Conservation (phyloP, 306 rosid genomes). For the Begonia peltatifolia region DNA sequence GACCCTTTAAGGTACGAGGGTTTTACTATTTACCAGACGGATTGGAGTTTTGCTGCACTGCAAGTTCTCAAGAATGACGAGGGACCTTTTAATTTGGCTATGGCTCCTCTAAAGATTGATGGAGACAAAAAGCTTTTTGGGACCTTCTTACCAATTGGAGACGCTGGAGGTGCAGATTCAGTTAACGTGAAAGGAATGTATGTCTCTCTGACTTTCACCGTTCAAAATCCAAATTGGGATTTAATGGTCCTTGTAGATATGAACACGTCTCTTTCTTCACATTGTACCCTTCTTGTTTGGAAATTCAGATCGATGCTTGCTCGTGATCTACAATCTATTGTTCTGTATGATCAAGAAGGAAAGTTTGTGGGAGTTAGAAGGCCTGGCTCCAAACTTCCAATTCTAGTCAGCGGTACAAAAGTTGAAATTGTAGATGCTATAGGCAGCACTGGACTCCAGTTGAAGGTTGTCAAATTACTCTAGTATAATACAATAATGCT, state of each 20-base stretch:
- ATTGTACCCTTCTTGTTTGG: slow-evolving; percentile 6
- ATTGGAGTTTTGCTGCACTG: slow-evolving; percentile 81
- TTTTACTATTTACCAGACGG: slow-evolving; percentile 85
- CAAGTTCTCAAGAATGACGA: slow-evolving; percentile 75
- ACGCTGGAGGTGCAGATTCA: slow-evolving; percentile 56
- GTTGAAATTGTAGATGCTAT: slow-evolving; percentile 72
- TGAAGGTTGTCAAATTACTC: slow-evolving; percentile 42
- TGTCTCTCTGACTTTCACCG: slow-evolving; percentile 10
- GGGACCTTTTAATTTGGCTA: slow-evolving; percentile 90
- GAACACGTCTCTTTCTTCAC: neutral
- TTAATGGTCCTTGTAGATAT: neutral
- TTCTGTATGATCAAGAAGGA: slow-evolving; percentile 74
- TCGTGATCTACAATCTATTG: slow-evolving; percentile 82
- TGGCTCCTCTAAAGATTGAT: slow-evolving; percentile 83
- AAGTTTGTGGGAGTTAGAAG: slow-evolving; percentile 86
- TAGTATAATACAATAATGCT: too few relatives aligned
- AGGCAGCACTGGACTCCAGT: slow-evolving; percentile 85
- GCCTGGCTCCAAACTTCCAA: slow-evolving; percentile 80
- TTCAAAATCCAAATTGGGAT: neutral
- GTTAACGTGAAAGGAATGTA: slow-evolving; percentile 85
- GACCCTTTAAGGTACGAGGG: slow-evolving; percentile 80
- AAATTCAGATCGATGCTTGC: slow-evolving; percentile 86
- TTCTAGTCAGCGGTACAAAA: slow-evolving; percentile 58
- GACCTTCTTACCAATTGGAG: slow-evolving; percentile 77
- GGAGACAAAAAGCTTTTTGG: slow-evolving; percentile 95